phyloP scores from a whole-genome alignment of 2,329 filamentous ascomycete species.

The Macroventuria anomochaeta region DNA sequence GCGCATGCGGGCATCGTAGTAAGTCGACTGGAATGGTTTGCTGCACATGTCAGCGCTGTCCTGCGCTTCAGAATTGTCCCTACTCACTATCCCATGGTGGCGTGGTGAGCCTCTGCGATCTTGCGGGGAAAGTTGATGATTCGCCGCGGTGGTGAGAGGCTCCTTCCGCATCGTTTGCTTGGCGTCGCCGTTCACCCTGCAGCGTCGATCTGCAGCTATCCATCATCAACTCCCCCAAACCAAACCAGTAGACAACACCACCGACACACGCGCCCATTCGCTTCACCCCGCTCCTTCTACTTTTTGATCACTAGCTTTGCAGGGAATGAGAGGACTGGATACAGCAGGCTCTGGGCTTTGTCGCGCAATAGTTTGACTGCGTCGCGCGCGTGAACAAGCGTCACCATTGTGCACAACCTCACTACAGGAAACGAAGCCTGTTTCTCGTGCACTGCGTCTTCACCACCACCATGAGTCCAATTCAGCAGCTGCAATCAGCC shows the following conservation, averaged over 20 bases:
- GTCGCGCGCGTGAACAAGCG: constrained; percentile 42
- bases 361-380: constrained; percentile 41
- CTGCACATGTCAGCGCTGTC: constrained; percentile 29
- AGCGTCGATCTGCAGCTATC: constrained; percentile 9
- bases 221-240: constrained; percentile 4
- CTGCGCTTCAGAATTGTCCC: background rate
- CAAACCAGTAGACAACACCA: constrained; percentile 27
- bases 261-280: constrained; percentile 24
- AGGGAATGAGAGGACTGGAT: constrained; percentile 38
- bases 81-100: constrained; percentile 48
- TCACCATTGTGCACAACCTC: constrained; percentile 23
- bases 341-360: constrained; percentile 35
- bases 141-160: constrained; percentile 32
- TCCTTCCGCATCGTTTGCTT: constrained; percentile 19
- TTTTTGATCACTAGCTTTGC: constrained; percentile 27
- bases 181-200: constrained; percentile 14
- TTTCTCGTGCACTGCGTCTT: constrained; percentile 27
- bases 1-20: constrained; percentile 88
- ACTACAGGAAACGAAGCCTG: constrained; percentile 35
- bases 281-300: constrained; percentile 35
- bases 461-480: constrained; percentile 38
- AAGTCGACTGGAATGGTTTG: constrained; percentile 70
- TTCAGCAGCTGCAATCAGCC: constrained; percentile 87
- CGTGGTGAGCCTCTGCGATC: constrained; percentile 23
- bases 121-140: constrained; percentile 26